Evolutionary conservation across 805 yeast genomes (phyloP).

Genomic region (Yarrowia sp.): DNA sequence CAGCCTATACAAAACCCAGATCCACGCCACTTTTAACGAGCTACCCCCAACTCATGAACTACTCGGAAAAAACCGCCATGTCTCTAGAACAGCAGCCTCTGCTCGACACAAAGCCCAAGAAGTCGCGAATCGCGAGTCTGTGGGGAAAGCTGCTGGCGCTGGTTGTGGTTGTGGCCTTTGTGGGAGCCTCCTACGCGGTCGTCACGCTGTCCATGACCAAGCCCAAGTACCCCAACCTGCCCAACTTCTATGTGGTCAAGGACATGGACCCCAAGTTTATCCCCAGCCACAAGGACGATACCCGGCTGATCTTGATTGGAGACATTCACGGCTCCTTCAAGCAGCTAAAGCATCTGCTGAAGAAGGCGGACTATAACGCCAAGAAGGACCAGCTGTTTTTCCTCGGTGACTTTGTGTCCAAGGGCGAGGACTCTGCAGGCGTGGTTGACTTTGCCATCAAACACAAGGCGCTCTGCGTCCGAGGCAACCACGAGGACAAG

Average conservation of each 20-base stretch:
- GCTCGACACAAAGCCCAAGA: constrained; percentile 2
- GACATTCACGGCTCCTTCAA: constrained; percentile 81
- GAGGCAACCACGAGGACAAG: constrained; percentile 87
- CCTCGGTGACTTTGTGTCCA: constrained; percentile 81
- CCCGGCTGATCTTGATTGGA: constrained; percentile 68
- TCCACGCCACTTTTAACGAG: background rate
- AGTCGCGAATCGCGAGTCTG: background rate
- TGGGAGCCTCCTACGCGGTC: background rate
- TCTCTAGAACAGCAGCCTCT: constrained; percentile 22
- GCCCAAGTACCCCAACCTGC: constrained; percentile 11
- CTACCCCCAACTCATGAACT: background rate
- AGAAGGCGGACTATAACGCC: constrained; percentile 44
- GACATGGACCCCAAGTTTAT: background rate
- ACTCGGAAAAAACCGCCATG: constrained; percentile 11
- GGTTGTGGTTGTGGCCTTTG: background rate
- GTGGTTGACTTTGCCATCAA: constrained; percentile 66
- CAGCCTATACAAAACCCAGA: background rate
- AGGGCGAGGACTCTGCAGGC: constrained; percentile 73
- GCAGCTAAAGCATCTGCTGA: constrained; percentile 53
- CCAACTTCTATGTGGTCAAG: constrained; percentile 16
- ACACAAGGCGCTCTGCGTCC: constrained; percentile 62
- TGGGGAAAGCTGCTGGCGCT: background rate
- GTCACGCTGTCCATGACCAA: constrained; percentile 1
- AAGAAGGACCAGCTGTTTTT: constrained; percentile 57
- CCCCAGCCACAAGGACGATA: constrained; percentile 28